Base-by-base conservation (phyloP, 2,329 filamentous ascomycete species). In the Zopfia rhizophila region DNA sequence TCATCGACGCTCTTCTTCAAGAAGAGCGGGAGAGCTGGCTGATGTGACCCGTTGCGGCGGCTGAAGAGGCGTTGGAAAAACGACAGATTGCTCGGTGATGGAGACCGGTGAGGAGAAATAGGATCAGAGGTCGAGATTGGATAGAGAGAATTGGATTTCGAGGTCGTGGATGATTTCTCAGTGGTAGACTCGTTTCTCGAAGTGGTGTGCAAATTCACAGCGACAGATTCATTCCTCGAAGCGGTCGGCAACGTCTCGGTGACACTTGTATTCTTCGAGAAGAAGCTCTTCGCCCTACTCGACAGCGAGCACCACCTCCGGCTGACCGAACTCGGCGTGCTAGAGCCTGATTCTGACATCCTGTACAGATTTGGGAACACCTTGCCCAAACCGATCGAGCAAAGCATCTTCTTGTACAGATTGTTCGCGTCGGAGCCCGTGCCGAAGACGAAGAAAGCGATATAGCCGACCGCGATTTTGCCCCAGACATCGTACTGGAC, bases 371-470 rank as follows among this genome's bases (percentile, higher is more conserved):
- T 60, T 0, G 67, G 66, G 38, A 69, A 70, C 4, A 67, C 17
- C 24, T 51, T 64, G 8, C 68, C 68, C 4, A 67, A 33, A 0
- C 66, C 68, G 1, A 68, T 10, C 1, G 37, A 30, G 6, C 63
- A 51, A 2, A 68, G 36, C 28, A 63, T 54, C 2, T 48, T 55
- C 41, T 59, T 65, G 50, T 70, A 70, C 2, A 59, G 55, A 10
- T 60, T 65, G 31, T 61, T 45, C 0, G 85, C 85, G 58, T 89
- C 86, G 18, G 72, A 74, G 21, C 85, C 86, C 12, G 84, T 78
- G 7, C 86, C 86, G 54, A 88, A 88, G 58, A 86, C 81, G n/a
- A 80, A 39, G 60, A 88, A 88, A 10, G 83, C 68, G 18, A 84
- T 46, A 47, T 81, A 77, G 0, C 81, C 82, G 3, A 78, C 72